A percentile compares a stretch with the other conserved stretches of the same genome.
Conservation (phyloP, 1,284 basidiomycete genomes). For the Volvariella volvacea region DNA sequence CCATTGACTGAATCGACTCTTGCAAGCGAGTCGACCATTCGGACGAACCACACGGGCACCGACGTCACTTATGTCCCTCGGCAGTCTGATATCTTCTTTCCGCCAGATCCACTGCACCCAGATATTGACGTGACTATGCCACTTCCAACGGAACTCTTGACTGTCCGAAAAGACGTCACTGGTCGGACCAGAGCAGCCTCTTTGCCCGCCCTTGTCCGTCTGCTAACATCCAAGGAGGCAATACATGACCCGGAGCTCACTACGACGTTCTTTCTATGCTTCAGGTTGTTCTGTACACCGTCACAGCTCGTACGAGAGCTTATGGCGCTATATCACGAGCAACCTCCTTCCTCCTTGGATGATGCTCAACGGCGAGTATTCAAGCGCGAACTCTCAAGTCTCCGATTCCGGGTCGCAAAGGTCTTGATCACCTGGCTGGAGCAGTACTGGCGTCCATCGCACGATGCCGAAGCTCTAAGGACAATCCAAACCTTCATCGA, state of each 20-base stretch:
- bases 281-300: conserved; percentile 68
- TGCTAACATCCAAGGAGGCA: conserved; percentile 37
- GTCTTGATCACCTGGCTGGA: conserved; percentile 72
- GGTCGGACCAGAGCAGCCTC: conserved; percentile 29
- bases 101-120: conserved; percentile 18
- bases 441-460: conserved; percentile 59
- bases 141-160: conserved; percentile 15
- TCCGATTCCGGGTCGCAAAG: conserved; percentile 61
- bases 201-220: conserved; percentile 37
- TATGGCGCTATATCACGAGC: conserved; percentile 51
- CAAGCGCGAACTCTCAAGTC: conserved; percentile 43
- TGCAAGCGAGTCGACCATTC: conserved; percentile 2
- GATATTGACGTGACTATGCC: conserved; percentile 23
- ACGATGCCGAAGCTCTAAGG: conserved; percentile 33
- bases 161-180: conserved; percentile 17
- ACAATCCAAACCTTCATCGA: conserved; percentile 28
- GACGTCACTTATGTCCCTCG: conserved; percentile 17
- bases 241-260: conserved; percentile 28
- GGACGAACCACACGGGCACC: background rate
- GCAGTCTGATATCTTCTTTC: conserved; percentile 21
- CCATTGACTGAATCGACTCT: conserved; percentile 4
- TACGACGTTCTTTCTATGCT: conserved; percentile 68
- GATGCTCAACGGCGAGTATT: conserved; percentile 38
- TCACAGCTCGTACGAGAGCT: conserved; percentile 48
- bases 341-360: conserved; percentile 19